Conservation (phyloP, 176 grass and related monocot genomes). For the Musa troglodytarum region DNA sequence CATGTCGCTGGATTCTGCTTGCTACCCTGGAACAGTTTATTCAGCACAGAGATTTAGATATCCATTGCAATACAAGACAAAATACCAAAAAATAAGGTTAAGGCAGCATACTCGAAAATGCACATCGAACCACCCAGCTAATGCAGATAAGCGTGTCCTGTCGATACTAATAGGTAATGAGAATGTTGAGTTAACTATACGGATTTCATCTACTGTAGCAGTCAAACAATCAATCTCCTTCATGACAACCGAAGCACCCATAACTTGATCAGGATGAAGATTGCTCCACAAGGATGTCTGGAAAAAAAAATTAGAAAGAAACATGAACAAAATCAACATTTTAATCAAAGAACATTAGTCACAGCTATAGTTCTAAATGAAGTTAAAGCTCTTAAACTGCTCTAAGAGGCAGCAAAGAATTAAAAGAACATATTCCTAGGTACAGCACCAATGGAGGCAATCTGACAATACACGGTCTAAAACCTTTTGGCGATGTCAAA, state of each 20-base stretch:
- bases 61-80: background rate
- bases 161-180: constrained; percentile 47
- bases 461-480: too few relatives aligned
- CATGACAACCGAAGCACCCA: constrained; percentile 60
- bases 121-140: constrained; percentile 99
- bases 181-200: constrained; percentile 50
- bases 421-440: too few relatives aligned
- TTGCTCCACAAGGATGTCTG: constrained; percentile 92
- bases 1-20: constrained; percentile 49
- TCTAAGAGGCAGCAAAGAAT: background rate
- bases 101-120: constrained; percentile 65
- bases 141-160: constrained; percentile 53
- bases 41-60: constrained; percentile 2
- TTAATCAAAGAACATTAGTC: background rate
- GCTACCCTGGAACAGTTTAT: constrained; percentile 43
- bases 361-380: background rate
- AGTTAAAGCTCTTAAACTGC: background rate
- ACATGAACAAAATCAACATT: background rate
- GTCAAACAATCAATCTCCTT: constrained; percentile 96
- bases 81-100: constrained; percentile 11
- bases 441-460: too few relatives aligned
- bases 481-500: too few relatives aligned
- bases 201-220: constrained; percentile 79
- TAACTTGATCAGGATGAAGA: constrained; percentile 82
- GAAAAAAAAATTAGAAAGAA: constrained; percentile 13